A percentile compares a stretch with the other conserved stretches of the same genome.
Evolutionary conservation across 306 rosid genomes (phyloP).

Genomic region (Quillaja saponaria): DNA sequence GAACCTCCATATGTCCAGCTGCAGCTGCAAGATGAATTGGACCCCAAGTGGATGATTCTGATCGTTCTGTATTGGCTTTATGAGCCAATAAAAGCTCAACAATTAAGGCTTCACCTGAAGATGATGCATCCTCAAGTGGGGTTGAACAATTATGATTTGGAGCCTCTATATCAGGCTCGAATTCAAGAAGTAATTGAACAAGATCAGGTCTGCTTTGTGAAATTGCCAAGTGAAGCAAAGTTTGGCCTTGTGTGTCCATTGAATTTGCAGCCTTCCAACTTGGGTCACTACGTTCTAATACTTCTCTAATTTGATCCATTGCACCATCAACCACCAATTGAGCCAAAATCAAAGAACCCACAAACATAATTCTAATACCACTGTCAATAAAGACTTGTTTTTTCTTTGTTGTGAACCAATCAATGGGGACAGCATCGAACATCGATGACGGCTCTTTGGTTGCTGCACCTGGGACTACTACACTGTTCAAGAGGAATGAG

Average conservation of each 20-base stretch:
- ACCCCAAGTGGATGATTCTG: constrained; percentile 46
- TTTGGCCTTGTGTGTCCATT: constrained; percentile 51
- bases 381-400: constrained; percentile 83
- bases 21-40: constrained; percentile 62
- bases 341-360: constrained; percentile 60
- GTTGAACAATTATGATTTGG: constrained; percentile 46
- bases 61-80: constrained; percentile 53
- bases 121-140: constrained; percentile 65
- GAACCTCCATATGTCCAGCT: constrained; percentile 66
- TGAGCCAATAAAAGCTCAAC: constrained; percentile 78
- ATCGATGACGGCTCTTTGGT: constrained; percentile 59
- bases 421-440: constrained; percentile 66
- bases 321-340: constrained; percentile 57
- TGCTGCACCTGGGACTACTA: constrained; percentile 78
- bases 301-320: constrained; percentile 68
- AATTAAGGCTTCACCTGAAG: constrained; percentile 54
- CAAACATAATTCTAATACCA: constrained; percentile 66
- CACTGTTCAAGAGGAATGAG: constrained; percentile 78
- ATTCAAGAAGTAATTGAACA: constrained; percentile 73
- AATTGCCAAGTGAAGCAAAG: constrained; percentile 62
- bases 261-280: constrained; percentile 60
- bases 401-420: constrained; percentile 77
- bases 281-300: constrained; percentile 60
- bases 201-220: constrained; percentile 57
- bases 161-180: constrained; percentile 57